Evolutionary conservation across 2,329 filamentous ascomycete genomes (phyloP).

Genomic region (Dothiorella sarmentorum): DNA sequence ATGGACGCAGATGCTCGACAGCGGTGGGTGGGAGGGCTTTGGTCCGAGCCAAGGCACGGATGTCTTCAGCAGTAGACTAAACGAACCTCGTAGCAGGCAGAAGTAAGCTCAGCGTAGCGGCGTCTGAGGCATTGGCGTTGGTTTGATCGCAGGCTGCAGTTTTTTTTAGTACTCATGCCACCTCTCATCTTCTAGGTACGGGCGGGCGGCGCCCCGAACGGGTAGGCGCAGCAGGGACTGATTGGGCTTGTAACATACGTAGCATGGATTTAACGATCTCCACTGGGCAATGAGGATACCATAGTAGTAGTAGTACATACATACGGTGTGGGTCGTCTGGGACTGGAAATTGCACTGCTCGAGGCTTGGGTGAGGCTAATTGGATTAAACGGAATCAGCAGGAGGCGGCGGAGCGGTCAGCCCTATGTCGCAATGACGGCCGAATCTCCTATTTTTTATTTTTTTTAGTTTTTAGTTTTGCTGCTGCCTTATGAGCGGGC

Average conservation of each 20-base stretch:
- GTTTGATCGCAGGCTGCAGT: background rate
- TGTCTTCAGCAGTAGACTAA: conserved; percentile 9
- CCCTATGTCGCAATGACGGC: conserved; percentile 3
- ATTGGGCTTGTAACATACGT: conserved; percentile 6
- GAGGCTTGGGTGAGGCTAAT: background rate
- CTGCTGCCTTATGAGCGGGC: conserved; percentile 1
- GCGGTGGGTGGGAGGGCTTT: conserved; percentile 13
- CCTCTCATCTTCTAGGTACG: background rate
- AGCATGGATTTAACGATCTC: background rate
- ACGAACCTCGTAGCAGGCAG: conserved; percentile 11
- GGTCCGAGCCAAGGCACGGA: conserved; percentile 13
- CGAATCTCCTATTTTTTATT: conserved; percentile 13
- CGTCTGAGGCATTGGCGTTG: background rate
- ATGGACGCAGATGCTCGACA: conserved; percentile 34
- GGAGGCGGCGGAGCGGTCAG: conserved; percentile 5
- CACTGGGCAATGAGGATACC: background rate
- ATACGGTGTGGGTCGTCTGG: too few relatives aligned
- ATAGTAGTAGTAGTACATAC: too few relatives aligned
- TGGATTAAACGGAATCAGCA: background rate
- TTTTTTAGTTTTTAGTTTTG: too few relatives aligned
- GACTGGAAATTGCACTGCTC: too few relatives aligned
- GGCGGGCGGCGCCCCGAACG: background rate
- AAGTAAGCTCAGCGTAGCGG: background rate
- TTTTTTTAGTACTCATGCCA: background rate
- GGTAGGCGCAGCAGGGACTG: too few relatives aligned